Conservation (phyloP, 495 filamentous ascomycete genomes). For the Trichoderma virens region DNA sequence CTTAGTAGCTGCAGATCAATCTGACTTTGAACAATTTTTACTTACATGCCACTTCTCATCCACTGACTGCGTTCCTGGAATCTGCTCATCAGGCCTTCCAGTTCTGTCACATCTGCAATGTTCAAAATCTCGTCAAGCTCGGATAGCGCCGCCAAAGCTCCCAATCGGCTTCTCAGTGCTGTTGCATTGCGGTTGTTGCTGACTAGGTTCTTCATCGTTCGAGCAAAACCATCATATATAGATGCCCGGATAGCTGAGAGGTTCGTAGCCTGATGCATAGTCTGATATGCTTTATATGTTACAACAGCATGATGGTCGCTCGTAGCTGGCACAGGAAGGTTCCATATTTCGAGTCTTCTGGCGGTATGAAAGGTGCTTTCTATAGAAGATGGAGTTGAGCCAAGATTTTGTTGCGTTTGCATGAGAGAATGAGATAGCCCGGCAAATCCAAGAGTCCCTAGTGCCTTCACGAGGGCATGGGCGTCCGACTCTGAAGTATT, state of each 20-base stretch:
- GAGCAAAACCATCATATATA: conserved; percentile 57
- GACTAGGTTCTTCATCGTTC: conserved; percentile 52
- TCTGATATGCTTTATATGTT: conserved; percentile 73
- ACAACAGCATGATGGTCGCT: conserved; percentile 55
- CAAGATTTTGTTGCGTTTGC: conserved; percentile 50
- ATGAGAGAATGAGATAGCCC: conserved; percentile 67
- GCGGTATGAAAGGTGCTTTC: conserved; percentile 75
- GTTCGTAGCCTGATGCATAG: conserved; percentile 59
- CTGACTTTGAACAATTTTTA: conserved; percentile 12
- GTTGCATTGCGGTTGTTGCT: conserved; percentile 48
- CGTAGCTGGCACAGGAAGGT: conserved; percentile 64
- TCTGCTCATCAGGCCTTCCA: conserved; percentile 52
- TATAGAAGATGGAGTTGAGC: conserved; percentile 45
- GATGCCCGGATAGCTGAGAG: conserved; percentile 38
- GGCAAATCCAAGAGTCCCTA: conserved; percentile 59
- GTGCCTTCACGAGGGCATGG: conserved; percentile 50
- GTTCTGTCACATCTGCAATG: conserved; percentile 45
- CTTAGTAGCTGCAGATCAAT: conserved; percentile 17
- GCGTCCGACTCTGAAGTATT: conserved; percentile 33
- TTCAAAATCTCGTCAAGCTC: conserved; percentile 74
- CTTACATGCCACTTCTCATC: conserved; percentile 72
- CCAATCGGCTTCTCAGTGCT: conserved; percentile 55
- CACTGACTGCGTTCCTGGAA: conserved; percentile 61
- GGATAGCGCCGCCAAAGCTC: conserved; percentile 66
- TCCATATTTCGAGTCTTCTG: conserved; percentile 85